These are phyloP conservation scores for Collybia mongolica DNA, from an alignment of 768 basidiomycete genomes.

Conservation along the genomic window DNA sequence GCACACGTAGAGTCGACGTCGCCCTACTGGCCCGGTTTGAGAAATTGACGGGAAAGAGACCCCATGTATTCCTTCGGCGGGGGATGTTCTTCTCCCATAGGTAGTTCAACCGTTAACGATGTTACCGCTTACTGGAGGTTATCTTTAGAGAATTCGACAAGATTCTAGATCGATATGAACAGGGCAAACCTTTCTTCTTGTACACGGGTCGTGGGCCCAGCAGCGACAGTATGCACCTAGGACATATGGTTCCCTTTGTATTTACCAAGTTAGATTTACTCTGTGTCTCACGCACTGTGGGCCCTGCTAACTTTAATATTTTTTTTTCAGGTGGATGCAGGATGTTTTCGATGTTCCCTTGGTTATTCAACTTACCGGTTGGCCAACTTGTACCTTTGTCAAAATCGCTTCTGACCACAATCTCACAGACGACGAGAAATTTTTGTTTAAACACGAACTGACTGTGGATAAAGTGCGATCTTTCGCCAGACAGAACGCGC, in stretches of 20 bases:
- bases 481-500: slow-evolving; percentile 86
- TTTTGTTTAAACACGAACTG: slow-evolving; percentile 94
- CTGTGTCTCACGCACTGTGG: no score
- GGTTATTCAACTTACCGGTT: slow-evolving; percentile 94
- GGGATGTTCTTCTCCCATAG: slow-evolving; percentile 99
- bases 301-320: no score
- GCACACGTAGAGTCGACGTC: slow-evolving; percentile 77
- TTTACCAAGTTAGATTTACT: slow-evolving; percentile 81
- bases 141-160: slow-evolving; percentile 81
- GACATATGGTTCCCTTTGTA: slow-evolving; percentile 95
- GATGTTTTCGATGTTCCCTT: slow-evolving; percentile 93
- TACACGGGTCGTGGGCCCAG: slow-evolving; percentile 98
- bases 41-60: slow-evolving; percentile 80
- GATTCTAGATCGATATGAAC: slow-evolving; percentile 93
- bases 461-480: slow-evolving; percentile 84
- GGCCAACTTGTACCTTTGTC: slow-evolving; percentile 7
- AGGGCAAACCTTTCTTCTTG: slow-evolving; percentile 95
- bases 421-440: slow-evolving; percentile 90
- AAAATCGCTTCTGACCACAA: background rate
- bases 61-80: slow-evolving; percentile 85
- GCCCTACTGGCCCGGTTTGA: slow-evolving; percentile 88
- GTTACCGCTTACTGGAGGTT: background rate
- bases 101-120: slow-evolving; percentile 32
- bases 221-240: slow-evolving; percentile 95
- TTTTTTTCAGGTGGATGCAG: slow-evolving; percentile 80